These are phyloP conservation scores for Stylosanthes scabra DNA, from an alignment of 331 rosid species.

Conservation along the genomic window DNA sequence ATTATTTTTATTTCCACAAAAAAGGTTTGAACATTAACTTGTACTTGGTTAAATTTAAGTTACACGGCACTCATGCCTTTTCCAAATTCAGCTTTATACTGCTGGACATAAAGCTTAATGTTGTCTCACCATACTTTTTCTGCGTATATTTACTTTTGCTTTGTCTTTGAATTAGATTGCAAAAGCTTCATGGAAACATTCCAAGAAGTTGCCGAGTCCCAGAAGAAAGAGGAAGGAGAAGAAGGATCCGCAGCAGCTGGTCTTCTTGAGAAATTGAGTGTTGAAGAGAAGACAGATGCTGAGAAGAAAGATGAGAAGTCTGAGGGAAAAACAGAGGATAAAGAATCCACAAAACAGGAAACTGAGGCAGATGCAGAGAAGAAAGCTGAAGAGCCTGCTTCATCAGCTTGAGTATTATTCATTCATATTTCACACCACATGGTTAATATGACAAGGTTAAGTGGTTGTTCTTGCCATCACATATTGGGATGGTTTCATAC, in stretches of 20 bases:
- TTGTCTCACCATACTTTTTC: background rate
- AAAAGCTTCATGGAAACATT: slow-evolving; percentile 90
- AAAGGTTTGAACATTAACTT: background rate
- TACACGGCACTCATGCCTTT: background rate
- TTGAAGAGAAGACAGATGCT: slow-evolving; percentile 59
- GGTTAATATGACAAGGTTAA: slow-evolving; percentile 54
- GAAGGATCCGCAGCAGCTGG: slow-evolving; percentile 79
- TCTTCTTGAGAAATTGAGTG: slow-evolving; percentile 78
- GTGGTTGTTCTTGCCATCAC: slow-evolving; percentile 46
- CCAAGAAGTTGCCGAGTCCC: slow-evolving; percentile 93
- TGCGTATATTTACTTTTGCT: slow-evolving; percentile 1
- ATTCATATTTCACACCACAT: slow-evolving; percentile 41
- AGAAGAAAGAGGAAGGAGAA: slow-evolving; percentile 61
- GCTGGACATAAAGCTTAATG: background rate
- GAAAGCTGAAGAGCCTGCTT: slow-evolving; percentile 61
- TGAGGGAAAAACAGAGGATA: slow-evolving; percentile 53
- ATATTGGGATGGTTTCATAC: slow-evolving; percentile 46
- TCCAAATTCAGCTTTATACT: slow-evolving; percentile 2
- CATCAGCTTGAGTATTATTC: slow-evolving; percentile 57
- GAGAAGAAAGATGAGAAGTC: slow-evolving; percentile 50
- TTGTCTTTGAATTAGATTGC: slow-evolving; percentile 60
- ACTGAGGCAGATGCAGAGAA: slow-evolving; percentile 54
- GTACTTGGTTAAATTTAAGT: slow-evolving; percentile 13
- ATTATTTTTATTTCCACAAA: background rate
- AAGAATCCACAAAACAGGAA: slow-evolving; percentile 49